Base-by-base conservation (phyloP, 805 yeast genomes). In the Candida loeiensis region DNA sequence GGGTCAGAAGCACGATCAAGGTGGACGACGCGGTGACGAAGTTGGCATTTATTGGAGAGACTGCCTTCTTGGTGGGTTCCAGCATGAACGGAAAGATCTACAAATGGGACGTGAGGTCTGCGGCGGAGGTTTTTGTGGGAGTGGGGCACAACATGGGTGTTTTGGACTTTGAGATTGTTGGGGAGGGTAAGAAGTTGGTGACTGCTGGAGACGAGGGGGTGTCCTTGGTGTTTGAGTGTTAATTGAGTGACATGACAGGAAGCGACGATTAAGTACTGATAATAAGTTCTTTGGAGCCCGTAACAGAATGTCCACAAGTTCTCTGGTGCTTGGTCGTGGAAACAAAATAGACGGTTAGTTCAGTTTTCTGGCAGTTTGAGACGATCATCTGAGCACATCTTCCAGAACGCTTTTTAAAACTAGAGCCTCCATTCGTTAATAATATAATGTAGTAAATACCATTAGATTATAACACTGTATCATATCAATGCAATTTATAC, bases 161-260 rank as follows among this genome's bases (percentile, higher is more conserved):
- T 14, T 73, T 93, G 47, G 97, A 88, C 53, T 91, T 93, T 57
- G 80, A 83, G 14, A 56, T 82, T 31, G 76, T 80, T 42, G 80
- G 77, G 29, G 65, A 76, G 34, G 91, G 88, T 19, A 72, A 74
- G 37, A 80, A 82, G 58, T 55, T 93, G 33, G 74, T 89, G 26
- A 87, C 97, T 15, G 99, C 96, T 11, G 97, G 97, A 48, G 99
- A 93, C 60, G 99, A 93, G 62, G 96, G 96, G 50, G 96, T 93
- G 22, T 79, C 95, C 9, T 69, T 91, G 48, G 77, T 91, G 8
- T 89, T 80, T 51, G 69, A 37, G 31, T 27, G 31, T 27, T 27
- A 13, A 25, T 12, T 25, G 27, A 25, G n/a, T 25, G n/a, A 25
- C 5, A 11, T 6, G 27, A 13, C 5, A 5, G 27, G 9, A 11